Base-by-base conservation (phyloP, 768 basidiomycete genomes). In the Rhizopogon sp. region DNA sequence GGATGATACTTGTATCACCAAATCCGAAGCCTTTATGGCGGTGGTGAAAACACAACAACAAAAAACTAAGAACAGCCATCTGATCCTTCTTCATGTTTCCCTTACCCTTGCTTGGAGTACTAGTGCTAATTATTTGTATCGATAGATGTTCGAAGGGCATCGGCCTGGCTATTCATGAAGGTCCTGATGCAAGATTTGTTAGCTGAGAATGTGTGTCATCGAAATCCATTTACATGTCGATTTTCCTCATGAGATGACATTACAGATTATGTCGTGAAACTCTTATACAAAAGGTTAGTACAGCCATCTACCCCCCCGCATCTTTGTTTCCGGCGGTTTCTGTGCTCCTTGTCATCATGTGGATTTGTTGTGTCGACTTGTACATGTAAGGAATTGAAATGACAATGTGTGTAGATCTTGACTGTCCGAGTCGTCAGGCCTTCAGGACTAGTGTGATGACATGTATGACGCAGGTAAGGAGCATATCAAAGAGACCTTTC, bases 51-150 rank as follows among this genome's bases (percentile, higher is more conserved):
- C 65, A 14, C 2, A 37, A 31, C 17, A 52, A 44, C 25, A 17
- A n/a, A 60, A 63, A 64, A 68, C 68, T 67, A 67, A 67, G 66
- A 67, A 67, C 66, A 66, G 66, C 66, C 66, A 67, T 68, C 66
- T 67, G 66, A 67, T 61, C 46, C 44, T 16, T 7, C 35, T 55
- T 56, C 11, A 39, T 53, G 9, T 37, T 46, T 1, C 17, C 31
- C 29, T 47, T 14, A 20, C 14, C 33, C 7, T 6, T 20, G 7
- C 31, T 31, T 22, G 13, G 20, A 33, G 31, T 47, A 13, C 46
- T 47, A 33, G 31, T 47, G 33, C 46, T 47, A 33, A 47, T 47
- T 47, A 13, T 22, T 22, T 35, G 17, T 47, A 35, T 35, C 2
- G 13, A 22, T 13, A 47, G 46, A 13, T 22, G 20, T 7, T 47